Evolutionary conservation across 352 stramenopile species (phyloP).

Genomic region (Phytophthora multivora): DNA sequence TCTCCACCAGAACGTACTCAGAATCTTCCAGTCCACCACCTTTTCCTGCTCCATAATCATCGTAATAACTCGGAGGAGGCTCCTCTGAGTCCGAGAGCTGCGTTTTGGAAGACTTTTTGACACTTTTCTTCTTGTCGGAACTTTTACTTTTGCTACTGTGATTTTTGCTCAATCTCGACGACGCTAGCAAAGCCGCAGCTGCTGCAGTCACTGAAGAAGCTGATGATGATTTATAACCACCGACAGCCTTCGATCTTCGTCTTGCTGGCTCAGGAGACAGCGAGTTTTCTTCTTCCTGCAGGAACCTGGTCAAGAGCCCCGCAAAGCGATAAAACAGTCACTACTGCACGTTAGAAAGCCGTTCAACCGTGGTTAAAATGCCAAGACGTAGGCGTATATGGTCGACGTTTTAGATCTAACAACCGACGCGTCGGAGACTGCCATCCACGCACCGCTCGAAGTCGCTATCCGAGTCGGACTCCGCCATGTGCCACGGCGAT

Average conservation of each 20-base stretch:
- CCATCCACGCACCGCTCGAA: slow-evolving; percentile 56
- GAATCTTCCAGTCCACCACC: slow-evolving; percentile 18
- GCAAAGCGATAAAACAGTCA: slow-evolving; percentile 10
- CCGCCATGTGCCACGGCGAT: slow-evolving; percentile 7
- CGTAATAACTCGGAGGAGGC: slow-evolving; percentile 64
- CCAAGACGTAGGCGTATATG: not conserved
- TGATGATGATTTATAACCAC: slow-evolving; percentile 17
- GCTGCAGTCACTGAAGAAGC: slow-evolving; percentile 52
- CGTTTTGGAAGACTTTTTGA: slow-evolving; percentile 29
- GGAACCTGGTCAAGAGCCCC: slow-evolving; percentile 39
- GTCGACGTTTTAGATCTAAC: not conserved
- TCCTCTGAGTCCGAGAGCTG: slow-evolving; percentile 55
- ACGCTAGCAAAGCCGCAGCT: slow-evolving; percentile 52
- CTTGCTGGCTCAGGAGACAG: slow-evolving; percentile 40
- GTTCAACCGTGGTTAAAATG: slow-evolving; percentile 11
- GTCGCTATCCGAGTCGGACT: slow-evolving; percentile 60
- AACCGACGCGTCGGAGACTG: not conserved
- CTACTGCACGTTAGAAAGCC: slow-evolving; percentile 5
- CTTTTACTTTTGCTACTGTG: slow-evolving; percentile 32
- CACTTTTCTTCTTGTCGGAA: slow-evolving; percentile 35
- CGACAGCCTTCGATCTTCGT: slow-evolving; percentile 12
- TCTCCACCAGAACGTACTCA: slow-evolving; percentile 26
- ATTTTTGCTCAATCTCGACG: slow-evolving; percentile 45
- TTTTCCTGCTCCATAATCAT: slow-evolving; percentile 16
- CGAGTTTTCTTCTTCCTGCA: slow-evolving; percentile 62